Percentiles rank a stretch among this genome's conserved stretches.
These are phyloP conservation scores for Aspergillus sclerotialis DNA, from an alignment of 2,329 filamentous ascomycete species.

Conservation along the genomic window DNA sequence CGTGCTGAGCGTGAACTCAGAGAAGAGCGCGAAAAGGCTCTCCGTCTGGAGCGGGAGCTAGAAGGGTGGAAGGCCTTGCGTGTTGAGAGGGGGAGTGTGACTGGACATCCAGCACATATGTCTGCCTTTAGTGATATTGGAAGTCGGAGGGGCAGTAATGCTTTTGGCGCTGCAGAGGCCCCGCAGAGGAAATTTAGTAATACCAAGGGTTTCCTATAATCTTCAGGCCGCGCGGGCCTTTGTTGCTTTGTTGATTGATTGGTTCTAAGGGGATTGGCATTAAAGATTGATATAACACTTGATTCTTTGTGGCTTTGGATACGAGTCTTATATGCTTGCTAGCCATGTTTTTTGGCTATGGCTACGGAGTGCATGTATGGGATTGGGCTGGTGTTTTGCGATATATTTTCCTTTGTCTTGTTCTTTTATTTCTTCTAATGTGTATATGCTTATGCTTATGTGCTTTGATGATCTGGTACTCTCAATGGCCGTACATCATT, in stretches of 20 bases:
- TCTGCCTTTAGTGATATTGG: constrained; percentile 32
- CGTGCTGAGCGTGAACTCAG: constrained; percentile 84
- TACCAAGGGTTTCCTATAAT: constrained; percentile 69
- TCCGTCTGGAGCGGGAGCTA: constrained; percentile 79
- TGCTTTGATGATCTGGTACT: constrained; percentile 6
- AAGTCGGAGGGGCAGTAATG: constrained; percentile 33
- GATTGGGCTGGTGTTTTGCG: constrained; percentile 7
- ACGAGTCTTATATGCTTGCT: too few species aligned
- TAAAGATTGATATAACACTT: too few species aligned
- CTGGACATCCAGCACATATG: constrained; percentile 23
- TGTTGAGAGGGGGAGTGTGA: constrained; percentile 49
- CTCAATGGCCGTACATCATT: neutral
- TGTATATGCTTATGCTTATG: constrained; percentile 11
- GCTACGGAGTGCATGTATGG: neutral
- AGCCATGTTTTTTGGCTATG: constrained; percentile 3
- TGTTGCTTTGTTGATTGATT: too few species aligned
- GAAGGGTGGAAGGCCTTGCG: constrained; percentile 71
- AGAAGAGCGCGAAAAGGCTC: constrained; percentile 75
- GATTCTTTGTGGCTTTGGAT: too few species aligned
- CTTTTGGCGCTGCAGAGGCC: constrained; percentile 42
- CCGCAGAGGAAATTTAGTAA: constrained; percentile 64
- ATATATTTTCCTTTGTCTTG: constrained; percentile 5
- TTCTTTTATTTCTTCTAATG: constrained; percentile 8
- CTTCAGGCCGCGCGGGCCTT: too few species aligned
- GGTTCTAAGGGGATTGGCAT: too few species aligned